phyloP scores from a whole-genome alignment of 2,329 filamentous ascomycete genomes.

The Fusarium zealandicum region DNA sequence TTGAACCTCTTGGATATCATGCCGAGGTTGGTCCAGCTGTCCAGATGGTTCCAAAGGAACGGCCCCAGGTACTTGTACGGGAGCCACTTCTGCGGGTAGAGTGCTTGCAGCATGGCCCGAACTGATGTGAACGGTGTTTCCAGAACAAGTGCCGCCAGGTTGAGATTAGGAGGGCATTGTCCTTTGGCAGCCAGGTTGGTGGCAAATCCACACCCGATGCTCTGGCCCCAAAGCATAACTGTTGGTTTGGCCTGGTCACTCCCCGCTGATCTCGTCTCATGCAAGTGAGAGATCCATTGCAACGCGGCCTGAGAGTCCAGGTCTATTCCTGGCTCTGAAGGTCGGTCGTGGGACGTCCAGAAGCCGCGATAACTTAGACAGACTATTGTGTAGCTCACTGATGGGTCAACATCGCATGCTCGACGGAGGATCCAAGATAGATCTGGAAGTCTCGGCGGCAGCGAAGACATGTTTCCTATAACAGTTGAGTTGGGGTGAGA shows the following conservation, averaged over 20 bases:
- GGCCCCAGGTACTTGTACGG: constrained; percentile 79
- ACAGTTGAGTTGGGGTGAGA: constrained; percentile 13
- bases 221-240: constrained; percentile 78
- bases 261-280: constrained; percentile 37
- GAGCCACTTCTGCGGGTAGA: constrained; percentile 82
- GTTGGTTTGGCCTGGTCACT: constrained; percentile 41
- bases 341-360: constrained; percentile 77
- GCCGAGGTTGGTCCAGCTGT: constrained; percentile 60
- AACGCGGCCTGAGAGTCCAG: constrained; percentile 71
- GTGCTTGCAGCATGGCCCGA: constrained; percentile 70
- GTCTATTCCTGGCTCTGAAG: constrained; percentile 74
- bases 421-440: constrained; percentile 60
- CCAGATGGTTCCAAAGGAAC: constrained; percentile 71
- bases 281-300: constrained; percentile 62
- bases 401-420: constrained; percentile 50
- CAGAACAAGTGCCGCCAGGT: constrained; percentile 63
- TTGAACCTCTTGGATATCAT: constrained; percentile 46
- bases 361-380: constrained; percentile 74
- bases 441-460: constrained; percentile 64
- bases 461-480: constrained; percentile 65
- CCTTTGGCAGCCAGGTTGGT: constrained; percentile 61
- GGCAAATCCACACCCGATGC: constrained; percentile 76
- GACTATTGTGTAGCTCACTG: constrained; percentile 56
- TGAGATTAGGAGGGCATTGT: constrained; percentile 48
- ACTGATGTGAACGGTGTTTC: constrained; percentile 80